Evolutionary conservation across 2,329 filamentous ascomycete species (phyloP).

Genomic region (Aspergillus brasiliensis): DNA sequence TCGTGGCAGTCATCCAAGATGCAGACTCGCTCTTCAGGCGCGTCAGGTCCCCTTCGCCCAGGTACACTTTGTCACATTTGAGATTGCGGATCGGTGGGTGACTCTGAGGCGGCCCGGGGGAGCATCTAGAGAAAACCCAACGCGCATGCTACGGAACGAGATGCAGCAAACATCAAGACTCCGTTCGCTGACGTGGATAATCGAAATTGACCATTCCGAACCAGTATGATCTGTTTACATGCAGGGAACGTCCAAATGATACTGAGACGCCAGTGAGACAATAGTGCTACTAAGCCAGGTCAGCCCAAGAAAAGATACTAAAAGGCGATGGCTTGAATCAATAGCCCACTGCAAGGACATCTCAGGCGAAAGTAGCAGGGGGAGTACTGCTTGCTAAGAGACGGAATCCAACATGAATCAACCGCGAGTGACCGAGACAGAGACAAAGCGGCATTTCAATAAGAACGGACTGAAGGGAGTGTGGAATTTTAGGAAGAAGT

Average conservation of each 20-base stretch:
- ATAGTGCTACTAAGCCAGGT: constrained; percentile 5
- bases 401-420: neutral
- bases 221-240: neutral
- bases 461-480: neutral
- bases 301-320: neutral
- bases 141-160: neutral
- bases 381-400: neutral
- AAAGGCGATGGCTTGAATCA: neutral
- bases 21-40: neutral
- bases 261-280: neutral
- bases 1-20: neutral
- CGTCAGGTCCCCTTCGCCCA: neutral
- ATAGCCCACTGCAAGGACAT: neutral
- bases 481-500: neutral
- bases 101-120: neutral
- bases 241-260: too few relatives aligned
- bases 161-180: neutral
- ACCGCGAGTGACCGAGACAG: neutral
- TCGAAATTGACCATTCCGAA: neutral
- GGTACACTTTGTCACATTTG: neutral
- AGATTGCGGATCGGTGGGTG: neutral
- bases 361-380: neutral
- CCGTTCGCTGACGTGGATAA: neutral
- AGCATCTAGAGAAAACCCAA: neutral
- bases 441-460: neutral